Evolutionary conservation across 345 rosid genomes (phyloP), one percentile per base, ranked within the genome.

Genomic region (Populus alba): DNA sequence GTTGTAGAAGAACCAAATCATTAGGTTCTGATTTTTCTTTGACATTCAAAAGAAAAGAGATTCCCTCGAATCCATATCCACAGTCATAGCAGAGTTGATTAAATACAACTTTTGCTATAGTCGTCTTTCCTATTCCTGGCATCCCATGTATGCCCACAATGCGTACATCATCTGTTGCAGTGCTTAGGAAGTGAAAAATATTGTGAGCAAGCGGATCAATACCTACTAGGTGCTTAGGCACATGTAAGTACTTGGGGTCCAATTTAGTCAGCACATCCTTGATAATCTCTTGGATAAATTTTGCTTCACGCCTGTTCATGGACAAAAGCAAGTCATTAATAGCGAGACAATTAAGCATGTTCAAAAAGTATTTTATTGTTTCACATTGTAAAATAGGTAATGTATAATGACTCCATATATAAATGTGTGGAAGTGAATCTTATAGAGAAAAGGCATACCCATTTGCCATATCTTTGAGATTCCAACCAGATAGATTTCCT

Each of bases 211-310:
- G 27, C 27, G 27, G 27, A 27, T 67, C 20, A 2, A 67, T 37
- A 1, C 23, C 4, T 12, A 9, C 38, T 0, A 77, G 4, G 38
- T 37, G 23, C 2, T 1, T 29, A 29, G 2, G 2, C 0, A 29
- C 31, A 29, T 29, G 2, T 2, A 29, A 1, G 31, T 29, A 1
- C 8, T 33, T 59, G 11, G 67, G 68, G 37, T 65, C 76, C 27
- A 86, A 51, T 76, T 68, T 87, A 63, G 72, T 72, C 80, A 78
- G 66, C 23, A 85, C 47, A 23, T 75, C 75, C 16, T 68, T 53
- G 4, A 85, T 81, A 55, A 84, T 80, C 6, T 71, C 72, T 22
- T 85, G 84, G 16, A 80, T 75, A 37, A 87, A 80, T 61, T 55
- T 73, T 1, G 83, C 78, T 69, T 86, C 84, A 1, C 43, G 75